Conservation (phyloP, 192 early-diverging fungal genomes). For the Podila minutissima region DNA sequence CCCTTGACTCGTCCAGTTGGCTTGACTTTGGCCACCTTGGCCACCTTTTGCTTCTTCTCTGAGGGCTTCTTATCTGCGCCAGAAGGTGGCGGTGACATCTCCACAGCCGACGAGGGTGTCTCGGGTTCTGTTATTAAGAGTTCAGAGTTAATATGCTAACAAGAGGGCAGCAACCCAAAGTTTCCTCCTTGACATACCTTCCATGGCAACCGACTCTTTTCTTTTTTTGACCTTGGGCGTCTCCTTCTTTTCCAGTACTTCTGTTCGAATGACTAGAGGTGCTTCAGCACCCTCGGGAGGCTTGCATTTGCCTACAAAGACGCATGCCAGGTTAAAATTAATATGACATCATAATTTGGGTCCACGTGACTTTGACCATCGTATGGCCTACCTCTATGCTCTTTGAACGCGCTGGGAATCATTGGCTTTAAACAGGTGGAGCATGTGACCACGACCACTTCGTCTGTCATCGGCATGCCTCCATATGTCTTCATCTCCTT, state of each 20-base stretch:
- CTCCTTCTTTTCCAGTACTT: constrained; percentile 40
- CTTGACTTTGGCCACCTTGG: constrained; percentile 66
- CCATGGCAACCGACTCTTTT: constrained; percentile 26
- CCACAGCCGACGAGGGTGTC: constrained; percentile 24
- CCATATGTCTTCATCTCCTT: constrained; percentile 65
- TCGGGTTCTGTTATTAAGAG: constrained; percentile 21
- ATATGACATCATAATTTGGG: constrained; percentile 1
- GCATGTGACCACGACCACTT: constrained; percentile 72
- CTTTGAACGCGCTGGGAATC: constrained; percentile 66
- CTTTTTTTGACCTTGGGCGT: constrained; percentile 33
- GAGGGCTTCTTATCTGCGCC: constrained; percentile 35
- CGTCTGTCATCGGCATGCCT: constrained; percentile 68
- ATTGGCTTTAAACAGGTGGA: constrained; percentile 71
- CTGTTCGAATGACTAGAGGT: constrained; percentile 25
- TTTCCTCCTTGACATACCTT: constrained; percentile 9
- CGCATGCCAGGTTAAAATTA: neutral
- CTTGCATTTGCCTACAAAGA: constrained; percentile 20
- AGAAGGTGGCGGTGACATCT: constrained; percentile 49
- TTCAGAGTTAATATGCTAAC: neutral
- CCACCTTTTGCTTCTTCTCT: constrained; percentile 64
- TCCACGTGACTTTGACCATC: neutral
- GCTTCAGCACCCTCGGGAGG: constrained; percentile 7
- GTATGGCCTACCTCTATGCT: constrained; percentile 64
- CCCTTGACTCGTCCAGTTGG: constrained; percentile 60
- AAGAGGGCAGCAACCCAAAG: neutral